Evolutionary conservation across 495 filamentous ascomycete genomes (phyloP).

Genomic region (Elaphomyces granulatus): DNA sequence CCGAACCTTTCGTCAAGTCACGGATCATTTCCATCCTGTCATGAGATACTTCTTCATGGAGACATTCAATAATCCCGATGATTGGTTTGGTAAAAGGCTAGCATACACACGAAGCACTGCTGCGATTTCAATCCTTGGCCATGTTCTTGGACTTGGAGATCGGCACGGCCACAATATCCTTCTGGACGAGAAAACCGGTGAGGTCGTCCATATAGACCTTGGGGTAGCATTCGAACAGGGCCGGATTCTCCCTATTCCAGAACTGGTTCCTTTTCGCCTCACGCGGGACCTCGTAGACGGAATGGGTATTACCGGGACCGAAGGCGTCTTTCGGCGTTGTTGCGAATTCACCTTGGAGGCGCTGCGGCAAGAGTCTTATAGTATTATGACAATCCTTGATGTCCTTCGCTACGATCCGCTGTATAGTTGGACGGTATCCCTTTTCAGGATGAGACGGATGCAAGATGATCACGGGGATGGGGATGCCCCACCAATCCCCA

Average conservation of each 20-base stretch:
- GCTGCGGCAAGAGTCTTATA: constrained; percentile 78
- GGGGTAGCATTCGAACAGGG: constrained; percentile 93
- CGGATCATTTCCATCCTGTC: constrained; percentile 76
- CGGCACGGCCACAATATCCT: constrained; percentile 95
- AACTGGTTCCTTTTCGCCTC: constrained; percentile 87
- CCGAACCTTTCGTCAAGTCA: constrained; percentile 56
- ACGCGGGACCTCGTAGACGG: constrained; percentile 95
- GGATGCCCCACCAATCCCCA: constrained; percentile 20
- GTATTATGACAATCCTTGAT: constrained; percentile 94
- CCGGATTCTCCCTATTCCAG: constrained; percentile 82
- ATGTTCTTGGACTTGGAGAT: constrained; percentile 90
- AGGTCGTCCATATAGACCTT: constrained; percentile 93
- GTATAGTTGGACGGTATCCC: constrained; percentile 91
- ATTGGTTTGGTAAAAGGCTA: constrained; percentile 79
- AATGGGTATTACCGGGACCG: constrained; percentile 90
- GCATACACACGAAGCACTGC: constrained; percentile 88
- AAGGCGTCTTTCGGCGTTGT: constrained; percentile 90
- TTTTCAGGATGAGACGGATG: constrained; percentile 64
- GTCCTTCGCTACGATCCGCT: constrained; percentile 92
- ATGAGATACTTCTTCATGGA: constrained; percentile 97
- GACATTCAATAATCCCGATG: constrained; percentile 81
- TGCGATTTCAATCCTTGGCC: constrained; percentile 86
- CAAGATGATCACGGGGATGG: constrained; percentile 44
- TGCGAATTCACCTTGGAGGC: constrained; percentile 96
- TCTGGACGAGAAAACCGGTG: constrained; percentile 75